A percentile compares a stretch with the other conserved stretches of the same genome.
These are phyloP conservation scores for Diaporthe sp. DNA, from an alignment of 2,329 filamentous ascomycete genomes.

Conservation along the genomic window DNA sequence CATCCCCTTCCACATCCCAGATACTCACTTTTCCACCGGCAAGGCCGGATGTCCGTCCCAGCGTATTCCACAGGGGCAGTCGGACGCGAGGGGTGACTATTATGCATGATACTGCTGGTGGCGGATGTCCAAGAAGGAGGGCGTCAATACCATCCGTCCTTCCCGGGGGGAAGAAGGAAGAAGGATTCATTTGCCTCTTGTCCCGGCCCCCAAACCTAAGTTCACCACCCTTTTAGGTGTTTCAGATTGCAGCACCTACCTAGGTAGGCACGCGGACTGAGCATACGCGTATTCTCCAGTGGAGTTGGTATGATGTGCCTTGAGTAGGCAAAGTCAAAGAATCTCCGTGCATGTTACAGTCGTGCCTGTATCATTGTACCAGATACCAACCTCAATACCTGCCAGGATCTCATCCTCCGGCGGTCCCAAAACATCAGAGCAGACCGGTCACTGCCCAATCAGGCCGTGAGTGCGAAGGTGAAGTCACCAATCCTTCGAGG, in stretches of 20 bases:
- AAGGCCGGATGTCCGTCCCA: slow-evolving; percentile 9
- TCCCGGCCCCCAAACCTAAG: background rate
- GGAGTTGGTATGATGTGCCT: background rate
- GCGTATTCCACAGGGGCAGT: background rate
- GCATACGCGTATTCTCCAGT: background rate
- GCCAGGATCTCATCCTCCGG: background rate
- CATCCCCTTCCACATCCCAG: background rate
- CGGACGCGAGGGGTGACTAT: background rate
- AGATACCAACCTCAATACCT: background rate
- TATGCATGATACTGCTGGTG: background rate
- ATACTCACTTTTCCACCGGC: background rate
- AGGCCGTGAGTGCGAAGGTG: background rate
- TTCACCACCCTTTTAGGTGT: background rate
- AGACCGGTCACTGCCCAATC: background rate
- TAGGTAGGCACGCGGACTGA: background rate
- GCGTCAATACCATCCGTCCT: background rate
- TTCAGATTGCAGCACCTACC: background rate
- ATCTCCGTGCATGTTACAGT: background rate
- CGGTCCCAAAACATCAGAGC: background rate
- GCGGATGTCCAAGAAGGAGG: background rate
- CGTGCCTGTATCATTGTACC: background rate
- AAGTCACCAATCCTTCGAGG: background rate
- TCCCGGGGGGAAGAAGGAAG: background rate
- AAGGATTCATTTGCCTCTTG: background rate
- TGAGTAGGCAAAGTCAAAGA: background rate